Conservation (phyloP, 192 early-diverging fungal species). For the Lobosporangium transversale region DNA sequence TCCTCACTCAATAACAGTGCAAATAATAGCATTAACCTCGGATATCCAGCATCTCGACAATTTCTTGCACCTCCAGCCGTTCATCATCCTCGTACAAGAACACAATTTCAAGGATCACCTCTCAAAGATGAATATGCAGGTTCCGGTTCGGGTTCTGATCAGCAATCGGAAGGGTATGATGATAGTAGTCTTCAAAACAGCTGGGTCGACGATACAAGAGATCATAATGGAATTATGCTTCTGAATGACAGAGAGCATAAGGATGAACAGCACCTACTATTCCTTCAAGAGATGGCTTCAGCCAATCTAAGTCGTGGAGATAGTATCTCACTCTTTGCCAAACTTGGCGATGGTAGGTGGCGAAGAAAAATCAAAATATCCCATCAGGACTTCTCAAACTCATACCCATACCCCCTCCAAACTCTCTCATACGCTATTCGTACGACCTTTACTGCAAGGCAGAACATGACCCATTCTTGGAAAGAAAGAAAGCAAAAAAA, state of each 20-base stretch:
- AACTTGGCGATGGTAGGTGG: constrained; percentile 42
- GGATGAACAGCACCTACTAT: constrained; percentile 39
- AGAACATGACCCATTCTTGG: constrained; percentile 6
- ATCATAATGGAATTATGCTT: constrained; percentile 39
- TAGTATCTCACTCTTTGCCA: constrained; percentile 42
- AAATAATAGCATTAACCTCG: constrained; percentile 38
- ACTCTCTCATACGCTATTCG: background rate
- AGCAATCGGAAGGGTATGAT: constrained; percentile 12
- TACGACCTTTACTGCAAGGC: background rate
- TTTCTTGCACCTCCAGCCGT: constrained; percentile 20
- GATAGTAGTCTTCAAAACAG: constrained; percentile 30
- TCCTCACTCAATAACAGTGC: constrained; percentile 47
- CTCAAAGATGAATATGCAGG: constrained; percentile 18
- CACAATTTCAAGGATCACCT: constrained; percentile 30
- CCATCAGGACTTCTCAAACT: no score
- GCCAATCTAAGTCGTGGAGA: constrained; percentile 39
- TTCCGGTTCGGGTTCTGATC: constrained; percentile 2
- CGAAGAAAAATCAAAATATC: background rate
- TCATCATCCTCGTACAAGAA: constrained; percentile 15
- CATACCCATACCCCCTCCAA: no score
- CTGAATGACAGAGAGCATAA: constrained; percentile 35
- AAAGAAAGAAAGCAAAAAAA: background rate
- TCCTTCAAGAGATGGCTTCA: constrained; percentile 34
- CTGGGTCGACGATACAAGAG: constrained; percentile 37
- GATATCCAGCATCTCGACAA: constrained; percentile 15